Percentiles rank a stretch among this genome's conserved stretches.
Evolutionary conservation across 176 grass and related monocot genomes (phyloP).

Genomic region (Thinopyrum elongatum): DNA sequence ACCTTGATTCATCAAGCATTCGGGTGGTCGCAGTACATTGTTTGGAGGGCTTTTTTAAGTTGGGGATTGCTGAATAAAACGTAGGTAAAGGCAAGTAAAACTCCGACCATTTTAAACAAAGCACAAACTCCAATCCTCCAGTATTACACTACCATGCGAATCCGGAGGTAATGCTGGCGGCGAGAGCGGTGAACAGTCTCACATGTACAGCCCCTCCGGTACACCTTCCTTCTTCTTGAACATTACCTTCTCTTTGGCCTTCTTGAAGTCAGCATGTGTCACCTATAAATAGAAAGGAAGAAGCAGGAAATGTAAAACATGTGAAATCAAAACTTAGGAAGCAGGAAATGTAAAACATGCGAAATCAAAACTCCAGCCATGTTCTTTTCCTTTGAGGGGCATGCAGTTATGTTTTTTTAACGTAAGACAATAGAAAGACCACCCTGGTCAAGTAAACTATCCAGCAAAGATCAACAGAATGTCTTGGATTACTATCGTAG

Average conservation of each 20-base stretch:
- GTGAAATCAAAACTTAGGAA: not conserved
- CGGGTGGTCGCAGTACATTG: conserved; percentile 11
- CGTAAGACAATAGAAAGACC: not conserved
- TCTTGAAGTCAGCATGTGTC: conserved; percentile 85
- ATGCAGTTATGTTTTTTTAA: not conserved
- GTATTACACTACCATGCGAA: not conserved
- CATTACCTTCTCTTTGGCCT: conserved; percentile 99
- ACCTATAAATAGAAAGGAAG: conserved; percentile 46
- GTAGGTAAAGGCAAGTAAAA: not conserved
- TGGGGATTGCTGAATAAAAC: not conserved
- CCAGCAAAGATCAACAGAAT: not conserved
- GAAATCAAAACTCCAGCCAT: not conserved
- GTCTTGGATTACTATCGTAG: not conserved
- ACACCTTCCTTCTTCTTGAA: conserved; percentile 99
- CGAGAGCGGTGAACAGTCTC: not conserved
- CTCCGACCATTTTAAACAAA: not conserved
- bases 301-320: not conserved
- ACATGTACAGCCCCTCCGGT: conserved; percentile 94
- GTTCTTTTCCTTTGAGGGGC: too few species aligned
- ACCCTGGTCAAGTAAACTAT: not conserved
- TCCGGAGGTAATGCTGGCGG: not conserved
- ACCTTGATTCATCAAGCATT: not conserved
- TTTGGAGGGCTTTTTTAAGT: not conserved
- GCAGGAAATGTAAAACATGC: not conserved
- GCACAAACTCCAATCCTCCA: conserved; percentile 24